These are phyloP conservation scores for Aspergillus carlsbadensis DNA, from an alignment of 495 filamentous ascomycete genomes.

Conservation along the genomic window DNA sequence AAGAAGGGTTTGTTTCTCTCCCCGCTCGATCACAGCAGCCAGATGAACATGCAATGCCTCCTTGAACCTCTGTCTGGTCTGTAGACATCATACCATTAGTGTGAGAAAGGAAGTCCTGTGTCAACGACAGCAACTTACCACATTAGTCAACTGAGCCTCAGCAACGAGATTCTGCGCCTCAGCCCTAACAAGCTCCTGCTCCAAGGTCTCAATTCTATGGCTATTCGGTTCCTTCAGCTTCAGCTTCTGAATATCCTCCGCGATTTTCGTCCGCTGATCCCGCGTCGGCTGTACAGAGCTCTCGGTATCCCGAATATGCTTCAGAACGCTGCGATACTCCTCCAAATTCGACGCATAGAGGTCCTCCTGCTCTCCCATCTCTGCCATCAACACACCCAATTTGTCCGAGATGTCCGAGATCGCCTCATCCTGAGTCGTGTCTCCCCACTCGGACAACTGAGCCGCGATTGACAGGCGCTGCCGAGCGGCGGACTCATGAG, in stretches of 20 bases:
- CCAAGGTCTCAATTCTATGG: slow-evolving; percentile 71
- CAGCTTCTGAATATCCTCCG: slow-evolving; percentile 85
- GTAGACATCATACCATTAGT: background rate
- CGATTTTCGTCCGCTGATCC: slow-evolving; percentile 78
- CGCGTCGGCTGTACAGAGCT: slow-evolving; percentile 86
- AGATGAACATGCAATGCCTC: slow-evolving; percentile 88
- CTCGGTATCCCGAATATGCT: slow-evolving; percentile 91
- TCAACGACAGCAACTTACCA: slow-evolving; percentile 50
- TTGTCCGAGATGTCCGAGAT: slow-evolving; percentile 91
- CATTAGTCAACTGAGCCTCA: slow-evolving; percentile 93
- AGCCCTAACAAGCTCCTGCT: slow-evolving; percentile 93
- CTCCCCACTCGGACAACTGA: slow-evolving; percentile 96
- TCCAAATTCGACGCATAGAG: slow-evolving; percentile 81
- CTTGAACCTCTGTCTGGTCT: slow-evolving; percentile 92
- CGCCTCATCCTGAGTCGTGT: slow-evolving; percentile 79
- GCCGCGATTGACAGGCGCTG: slow-evolving; percentile 80
- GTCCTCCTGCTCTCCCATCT: slow-evolving; percentile 92
- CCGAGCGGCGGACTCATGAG: slow-evolving; percentile 76
- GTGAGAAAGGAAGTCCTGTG: background rate
- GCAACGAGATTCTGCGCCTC: slow-evolving; percentile 95
- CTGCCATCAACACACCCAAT: slow-evolving; percentile 83
- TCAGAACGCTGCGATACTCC: slow-evolving; percentile 74
- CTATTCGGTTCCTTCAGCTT: slow-evolving; percentile 86
- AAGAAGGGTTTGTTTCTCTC: slow-evolving; percentile 93
- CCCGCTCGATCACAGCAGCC: slow-evolving; percentile 85